Percentiles rank a stretch among this genome's conserved stretches.
phyloP scores from a whole-genome alignment of 371 early-diverging fungal species.

The Saksenaea vasiformis region DNA sequence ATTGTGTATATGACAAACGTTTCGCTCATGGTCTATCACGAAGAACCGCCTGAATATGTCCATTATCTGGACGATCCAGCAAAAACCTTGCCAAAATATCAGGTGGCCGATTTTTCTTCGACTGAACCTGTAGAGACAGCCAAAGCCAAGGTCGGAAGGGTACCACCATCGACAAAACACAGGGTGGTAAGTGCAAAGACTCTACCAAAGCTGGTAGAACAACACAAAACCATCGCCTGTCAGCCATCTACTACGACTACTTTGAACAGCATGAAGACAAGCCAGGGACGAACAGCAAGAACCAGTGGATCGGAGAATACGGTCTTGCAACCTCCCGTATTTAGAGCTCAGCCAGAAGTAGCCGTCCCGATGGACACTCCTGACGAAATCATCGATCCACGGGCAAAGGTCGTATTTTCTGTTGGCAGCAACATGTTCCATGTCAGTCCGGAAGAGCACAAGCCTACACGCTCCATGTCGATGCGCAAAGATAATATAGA shows the following conservation, averaged over 20 bases:
- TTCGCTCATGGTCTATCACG: no score
- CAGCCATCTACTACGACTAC: not conserved
- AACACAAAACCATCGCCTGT: not conserved
- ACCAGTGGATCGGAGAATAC: not conserved
- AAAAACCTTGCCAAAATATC: constrained; percentile 42
- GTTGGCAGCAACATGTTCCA: constrained; percentile 59
- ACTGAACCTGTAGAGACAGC: constrained; percentile 15
- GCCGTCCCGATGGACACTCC: not conserved
- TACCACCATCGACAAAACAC: not conserved
- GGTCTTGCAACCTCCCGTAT: not conserved
- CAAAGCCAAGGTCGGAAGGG: not conserved
- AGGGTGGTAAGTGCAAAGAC: not conserved
- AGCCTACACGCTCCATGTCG: constrained; percentile 11
- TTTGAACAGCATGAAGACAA: not conserved
- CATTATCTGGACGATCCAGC: constrained; percentile 45
- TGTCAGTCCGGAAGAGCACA: constrained; percentile 36
- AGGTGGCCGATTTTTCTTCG: constrained; percentile 31
- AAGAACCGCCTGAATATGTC: constrained; percentile 44
- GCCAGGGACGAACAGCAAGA: not conserved
- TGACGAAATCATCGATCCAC: constrained; percentile 41
- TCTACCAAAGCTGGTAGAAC: not conserved
- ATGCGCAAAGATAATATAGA: constrained; percentile 9
- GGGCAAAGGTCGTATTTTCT: constrained; percentile 54
- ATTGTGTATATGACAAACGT: constrained; percentile 3
- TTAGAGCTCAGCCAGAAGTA: not conserved